Evolutionary conservation across 345 rosid genomes (phyloP).

Genomic region (Sonneratia alba): DNA sequence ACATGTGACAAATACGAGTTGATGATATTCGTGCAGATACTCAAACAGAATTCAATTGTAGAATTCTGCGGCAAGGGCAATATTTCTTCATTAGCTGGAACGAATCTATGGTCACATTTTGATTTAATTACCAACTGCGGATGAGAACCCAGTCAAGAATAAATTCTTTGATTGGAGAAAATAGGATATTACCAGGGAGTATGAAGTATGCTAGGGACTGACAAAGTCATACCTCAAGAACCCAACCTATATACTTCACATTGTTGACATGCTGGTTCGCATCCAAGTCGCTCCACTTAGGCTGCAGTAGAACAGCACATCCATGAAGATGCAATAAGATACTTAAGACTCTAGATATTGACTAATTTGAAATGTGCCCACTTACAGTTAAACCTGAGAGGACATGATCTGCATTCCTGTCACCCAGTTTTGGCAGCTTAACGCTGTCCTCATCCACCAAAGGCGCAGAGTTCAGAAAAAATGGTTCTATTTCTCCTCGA

Average conservation of each 20-base stretch:
- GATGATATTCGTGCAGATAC: neutral
- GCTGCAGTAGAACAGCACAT: slow-evolving; percentile 37
- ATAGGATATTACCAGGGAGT: neutral
- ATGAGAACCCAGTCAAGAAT: neutral
- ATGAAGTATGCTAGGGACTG: slow-evolving; percentile 6
- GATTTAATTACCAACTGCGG: neutral
- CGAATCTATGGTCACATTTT: neutral
- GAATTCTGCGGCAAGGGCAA: neutral
- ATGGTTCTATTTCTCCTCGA: slow-evolving; percentile 73
- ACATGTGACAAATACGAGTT: neutral
- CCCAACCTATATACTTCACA: slow-evolving; percentile 97
- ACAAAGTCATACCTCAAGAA: slow-evolving; percentile 58
- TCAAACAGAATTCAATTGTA: neutral
- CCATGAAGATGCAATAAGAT: neutral
- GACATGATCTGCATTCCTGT: slow-evolving; percentile 60
- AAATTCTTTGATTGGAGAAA: neutral
- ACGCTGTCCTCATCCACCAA: slow-evolving; percentile 71
- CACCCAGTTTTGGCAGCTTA: slow-evolving; percentile 80
- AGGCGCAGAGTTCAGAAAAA: slow-evolving; percentile 60
- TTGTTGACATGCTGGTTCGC: slow-evolving; percentile 98
- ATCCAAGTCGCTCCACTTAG: slow-evolving; percentile 93
- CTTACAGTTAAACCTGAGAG: slow-evolving; percentile 81
- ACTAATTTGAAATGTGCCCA: neutral
- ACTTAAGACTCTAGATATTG: neutral
- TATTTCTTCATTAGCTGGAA: neutral